Percentiles rank a stretch among this genome's conserved stretches.
These are phyloP conservation scores for Ophiostoma angusticollis DNA, from an alignment of 2,329 filamentous ascomycete genomes.

Conservation along the genomic window DNA sequence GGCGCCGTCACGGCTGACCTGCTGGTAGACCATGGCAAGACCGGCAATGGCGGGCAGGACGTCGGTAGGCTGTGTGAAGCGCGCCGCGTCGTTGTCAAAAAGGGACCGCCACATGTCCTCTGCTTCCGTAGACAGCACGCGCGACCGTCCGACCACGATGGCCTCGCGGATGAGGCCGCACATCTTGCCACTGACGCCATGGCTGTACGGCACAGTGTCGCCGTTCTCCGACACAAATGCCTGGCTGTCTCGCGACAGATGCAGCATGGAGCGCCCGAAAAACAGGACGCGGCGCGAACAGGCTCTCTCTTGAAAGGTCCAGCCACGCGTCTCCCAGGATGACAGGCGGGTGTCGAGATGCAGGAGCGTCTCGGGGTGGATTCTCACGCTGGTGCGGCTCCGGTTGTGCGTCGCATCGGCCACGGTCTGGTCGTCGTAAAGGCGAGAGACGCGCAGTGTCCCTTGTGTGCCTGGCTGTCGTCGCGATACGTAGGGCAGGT, in stretches of 20 bases:
- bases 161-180: background rate
- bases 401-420: background rate
- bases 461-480: background rate
- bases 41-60: constrained; percentile 1
- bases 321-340: background rate
- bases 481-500: background rate
- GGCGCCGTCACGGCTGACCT: background rate
- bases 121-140: too few relatives aligned
- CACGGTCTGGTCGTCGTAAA: background rate
- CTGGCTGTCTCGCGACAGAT: background rate
- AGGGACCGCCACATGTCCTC: background rate
- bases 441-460: background rate
- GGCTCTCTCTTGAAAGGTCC: constrained; percentile 4
- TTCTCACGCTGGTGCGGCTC: too few relatives aligned
- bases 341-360: background rate
- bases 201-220: background rate
- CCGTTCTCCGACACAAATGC: background rate
- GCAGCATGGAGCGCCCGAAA: background rate
- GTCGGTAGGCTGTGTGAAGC: background rate
- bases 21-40: background rate
- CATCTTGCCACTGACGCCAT: background rate
- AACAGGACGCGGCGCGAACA: background rate
- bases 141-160: too few relatives aligned
- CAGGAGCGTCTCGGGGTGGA: background rate
- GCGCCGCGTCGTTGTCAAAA: background rate